These are phyloP conservation scores for Diaporthe capsici DNA, from an alignment of 2,329 filamentous ascomycete genomes.

Conservation along the genomic window DNA sequence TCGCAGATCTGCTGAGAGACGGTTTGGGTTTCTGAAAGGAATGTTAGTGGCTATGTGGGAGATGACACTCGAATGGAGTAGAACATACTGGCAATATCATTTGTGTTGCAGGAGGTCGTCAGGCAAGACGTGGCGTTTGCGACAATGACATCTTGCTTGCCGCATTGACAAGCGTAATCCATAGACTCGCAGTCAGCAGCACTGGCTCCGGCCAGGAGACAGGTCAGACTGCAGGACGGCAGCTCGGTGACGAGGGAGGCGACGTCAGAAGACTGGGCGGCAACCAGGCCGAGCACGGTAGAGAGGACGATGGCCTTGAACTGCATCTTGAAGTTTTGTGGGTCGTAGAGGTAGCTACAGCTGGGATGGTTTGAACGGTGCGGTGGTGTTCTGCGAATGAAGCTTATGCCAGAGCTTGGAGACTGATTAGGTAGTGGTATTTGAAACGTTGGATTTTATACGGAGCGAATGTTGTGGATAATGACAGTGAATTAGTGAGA, in stretches of 20 bases:
- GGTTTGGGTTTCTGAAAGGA: slow-evolving; percentile 31
- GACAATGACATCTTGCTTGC: slow-evolving; percentile 34
- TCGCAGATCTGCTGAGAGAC: slow-evolving; percentile 37
- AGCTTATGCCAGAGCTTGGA: slow-evolving; percentile 6
- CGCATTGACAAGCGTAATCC: slow-evolving; percentile 40
- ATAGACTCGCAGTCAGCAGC: slow-evolving; percentile 35
- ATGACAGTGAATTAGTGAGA: slow-evolving; percentile 21
- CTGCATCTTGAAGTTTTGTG: slow-evolving; percentile 37
- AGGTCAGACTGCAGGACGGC: slow-evolving; percentile 37
- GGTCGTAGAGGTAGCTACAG: slow-evolving; percentile 36
- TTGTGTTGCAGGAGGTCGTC: slow-evolving; percentile 31
- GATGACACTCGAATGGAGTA: no score
- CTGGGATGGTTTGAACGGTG: background rate
- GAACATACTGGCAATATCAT: slow-evolving; percentile 39
- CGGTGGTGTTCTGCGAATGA: background rate
- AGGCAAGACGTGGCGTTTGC: slow-evolving; percentile 33
- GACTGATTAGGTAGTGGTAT: slow-evolving; percentile 2
- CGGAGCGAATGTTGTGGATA: slow-evolving; percentile 14
- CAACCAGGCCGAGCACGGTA: slow-evolving; percentile 36
- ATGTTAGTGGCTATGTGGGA: background rate
- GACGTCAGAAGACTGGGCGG: slow-evolving; percentile 34
- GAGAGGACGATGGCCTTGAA: slow-evolving; percentile 40
- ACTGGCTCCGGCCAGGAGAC: slow-evolving; percentile 35
- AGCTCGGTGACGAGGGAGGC: slow-evolving; percentile 37
- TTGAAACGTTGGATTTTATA: background rate